These are phyloP conservation scores for Verticillium tricorpus DNA, from an alignment of 2,329 filamentous ascomycete species.

Conservation along the genomic window DNA sequence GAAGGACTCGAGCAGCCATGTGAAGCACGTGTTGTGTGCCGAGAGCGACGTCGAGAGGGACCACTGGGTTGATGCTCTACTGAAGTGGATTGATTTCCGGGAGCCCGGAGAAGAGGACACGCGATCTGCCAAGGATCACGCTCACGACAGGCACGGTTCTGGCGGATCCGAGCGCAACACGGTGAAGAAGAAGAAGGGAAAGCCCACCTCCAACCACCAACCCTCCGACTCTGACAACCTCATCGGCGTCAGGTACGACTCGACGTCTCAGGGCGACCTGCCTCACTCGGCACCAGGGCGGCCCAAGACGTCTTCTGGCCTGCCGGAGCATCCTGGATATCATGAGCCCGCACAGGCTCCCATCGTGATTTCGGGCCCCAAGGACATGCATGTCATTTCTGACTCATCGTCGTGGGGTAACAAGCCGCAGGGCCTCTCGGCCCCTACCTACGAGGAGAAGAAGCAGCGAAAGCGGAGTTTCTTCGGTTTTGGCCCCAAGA, in stretches of 20 bases:
- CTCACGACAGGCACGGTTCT: conserved; percentile 36
- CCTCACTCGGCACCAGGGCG: conserved; percentile 38
- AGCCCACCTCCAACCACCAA: conserved; percentile 27
- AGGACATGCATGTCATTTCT: conserved; percentile 78
- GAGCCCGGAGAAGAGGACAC: conserved; percentile 54
- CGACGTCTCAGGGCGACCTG: conserved; percentile 46
- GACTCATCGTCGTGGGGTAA: conserved; percentile 85
- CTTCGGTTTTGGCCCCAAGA: conserved; percentile 63
- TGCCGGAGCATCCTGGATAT: conserved; percentile 24
- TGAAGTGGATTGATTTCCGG: conserved; percentile 81
- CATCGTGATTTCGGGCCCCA: conserved; percentile 74
- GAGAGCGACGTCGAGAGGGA: conserved; percentile 93
- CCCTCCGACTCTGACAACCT: conserved; percentile 39
- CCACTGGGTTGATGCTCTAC: conserved; percentile 83
- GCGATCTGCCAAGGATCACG: conserved; percentile 14
- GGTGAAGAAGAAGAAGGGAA: conserved; percentile 21
- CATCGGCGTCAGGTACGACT: conserved; percentile 56
- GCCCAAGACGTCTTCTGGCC: conserved; percentile 28
- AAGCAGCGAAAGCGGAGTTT: conserved; percentile 75
- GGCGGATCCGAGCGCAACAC: conserved; percentile 25
- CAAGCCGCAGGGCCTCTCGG: conserved; percentile 47
- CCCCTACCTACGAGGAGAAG: conserved; percentile 64
- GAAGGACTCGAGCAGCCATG: conserved; percentile 82
- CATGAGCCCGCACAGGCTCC: conserved; percentile 25
- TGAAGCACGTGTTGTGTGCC: conserved; percentile 91